Evolutionary conservation across 148 eudicot species (phyloP).

Genomic region (Rhododendron ferrugineum): DNA sequence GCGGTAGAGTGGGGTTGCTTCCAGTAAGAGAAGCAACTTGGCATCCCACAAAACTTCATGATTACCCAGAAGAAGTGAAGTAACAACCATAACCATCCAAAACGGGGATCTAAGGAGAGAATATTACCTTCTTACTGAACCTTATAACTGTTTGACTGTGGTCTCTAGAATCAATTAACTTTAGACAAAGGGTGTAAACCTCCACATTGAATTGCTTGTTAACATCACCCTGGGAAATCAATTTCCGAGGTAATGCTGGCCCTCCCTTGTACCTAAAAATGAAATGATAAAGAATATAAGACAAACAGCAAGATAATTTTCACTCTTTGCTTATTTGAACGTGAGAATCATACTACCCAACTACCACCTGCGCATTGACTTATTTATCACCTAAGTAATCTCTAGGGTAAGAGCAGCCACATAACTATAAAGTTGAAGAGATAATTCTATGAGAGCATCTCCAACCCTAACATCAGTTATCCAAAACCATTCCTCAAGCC

Average conservation of each 20-base stretch:
- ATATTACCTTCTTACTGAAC: conserved; percentile 77
- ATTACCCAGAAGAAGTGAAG: neutral
- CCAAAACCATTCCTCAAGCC: neutral
- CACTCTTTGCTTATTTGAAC: neutral
- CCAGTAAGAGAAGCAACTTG: neutral
- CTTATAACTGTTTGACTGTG: conserved; percentile 48
- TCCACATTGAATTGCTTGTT: conserved; percentile 56
- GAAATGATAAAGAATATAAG: neutral
- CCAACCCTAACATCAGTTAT: neutral
- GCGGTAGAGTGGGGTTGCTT: neutral
- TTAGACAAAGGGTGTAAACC: conserved; percentile 80
- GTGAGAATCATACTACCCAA: neutral
- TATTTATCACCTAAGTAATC: neutral
- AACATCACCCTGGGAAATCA: conserved; percentile 83
- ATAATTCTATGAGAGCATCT: neutral
- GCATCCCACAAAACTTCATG: neutral
- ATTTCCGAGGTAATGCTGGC: conserved; percentile 68
- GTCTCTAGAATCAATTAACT: conserved; percentile 67
- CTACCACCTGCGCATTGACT: neutral
- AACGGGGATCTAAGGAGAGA: neutral
- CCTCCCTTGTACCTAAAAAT: conserved; percentile 89
- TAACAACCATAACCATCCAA: neutral
- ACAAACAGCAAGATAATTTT: neutral
- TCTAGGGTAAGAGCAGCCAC: neutral
- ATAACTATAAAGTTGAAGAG: neutral